These are phyloP conservation scores for Zostera marina DNA, from an alignment of 116 monocot genomes.

Conservation along the genomic window DNA sequence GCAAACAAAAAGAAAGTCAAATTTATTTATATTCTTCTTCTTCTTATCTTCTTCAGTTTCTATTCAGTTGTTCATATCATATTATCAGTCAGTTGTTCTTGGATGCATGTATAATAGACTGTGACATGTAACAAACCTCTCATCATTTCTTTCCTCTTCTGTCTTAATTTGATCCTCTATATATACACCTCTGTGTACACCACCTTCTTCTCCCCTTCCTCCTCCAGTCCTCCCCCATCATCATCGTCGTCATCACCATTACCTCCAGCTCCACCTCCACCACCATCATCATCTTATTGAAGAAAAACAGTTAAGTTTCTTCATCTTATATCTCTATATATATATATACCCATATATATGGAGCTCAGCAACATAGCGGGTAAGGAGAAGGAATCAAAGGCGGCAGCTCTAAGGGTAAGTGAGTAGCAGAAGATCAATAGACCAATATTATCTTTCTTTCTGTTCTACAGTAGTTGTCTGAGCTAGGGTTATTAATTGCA, in stretches of 20 bases:
- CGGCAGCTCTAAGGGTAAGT: conserved; percentile 32
- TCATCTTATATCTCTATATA: too few relatives aligned
- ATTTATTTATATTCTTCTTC: neutral
- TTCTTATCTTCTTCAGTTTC: neutral
- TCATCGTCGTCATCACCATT: too few relatives aligned
- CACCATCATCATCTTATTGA: too few relatives aligned
- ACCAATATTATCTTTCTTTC: neutral
- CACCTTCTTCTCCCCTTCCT: too few relatives aligned
- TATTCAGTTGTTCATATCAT: too few relatives aligned
- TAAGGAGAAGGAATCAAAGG: conserved; percentile 18
- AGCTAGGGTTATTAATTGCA: conserved; percentile 7
- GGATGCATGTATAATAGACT: conserved; percentile 6
- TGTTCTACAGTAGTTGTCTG: neutral
- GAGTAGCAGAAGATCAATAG: too few relatives aligned
- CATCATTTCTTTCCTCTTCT: conserved; percentile 20
- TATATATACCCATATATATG: too few relatives aligned
- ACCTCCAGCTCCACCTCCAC: too few relatives aligned
- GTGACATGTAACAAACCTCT: conserved; percentile 51
- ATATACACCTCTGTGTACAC: too few relatives aligned
- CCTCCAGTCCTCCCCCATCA: too few relatives aligned
- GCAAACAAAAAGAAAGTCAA: neutral
- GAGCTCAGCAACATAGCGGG: conserved; percentile 20
- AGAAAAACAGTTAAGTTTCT: too few relatives aligned
- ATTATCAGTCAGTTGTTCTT: conserved; percentile 2
- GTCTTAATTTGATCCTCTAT: neutral